phyloP scores from a whole-genome alignment of 1,284 basidiomycete species.

The Cryptococcus hybrid region DNA sequence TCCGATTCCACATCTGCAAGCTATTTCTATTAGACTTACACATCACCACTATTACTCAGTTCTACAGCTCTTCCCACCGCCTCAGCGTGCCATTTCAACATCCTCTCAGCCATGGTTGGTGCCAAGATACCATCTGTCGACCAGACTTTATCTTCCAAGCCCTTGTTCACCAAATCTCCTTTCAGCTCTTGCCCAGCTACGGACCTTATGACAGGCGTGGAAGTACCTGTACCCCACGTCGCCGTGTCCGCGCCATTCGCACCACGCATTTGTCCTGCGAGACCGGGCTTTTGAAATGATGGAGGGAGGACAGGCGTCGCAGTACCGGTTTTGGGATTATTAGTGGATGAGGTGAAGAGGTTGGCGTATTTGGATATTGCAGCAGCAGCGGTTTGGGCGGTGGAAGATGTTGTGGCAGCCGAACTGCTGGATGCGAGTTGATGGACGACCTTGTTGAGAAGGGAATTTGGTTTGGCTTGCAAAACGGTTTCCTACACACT shows the following conservation, averaged over 20 bases:
- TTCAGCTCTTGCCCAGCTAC: too few species aligned
- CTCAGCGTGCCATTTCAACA: conserved; percentile 96
- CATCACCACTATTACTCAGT: conserved; percentile 71
- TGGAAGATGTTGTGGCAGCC: conserved; percentile 58
- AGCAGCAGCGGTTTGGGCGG: conserved; percentile 60
- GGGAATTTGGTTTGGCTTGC: conserved; percentile 76
- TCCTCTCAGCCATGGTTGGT: conserved; percentile 75
- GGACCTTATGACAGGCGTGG: too few species aligned
- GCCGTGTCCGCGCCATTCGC: too few species aligned
- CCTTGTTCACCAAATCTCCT: conserved; percentile 21
- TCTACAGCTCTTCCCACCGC: conserved; percentile 89
- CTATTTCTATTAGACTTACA: too few species aligned
- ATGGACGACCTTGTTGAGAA: conserved; percentile 89
- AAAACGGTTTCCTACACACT: conserved; percentile 62
- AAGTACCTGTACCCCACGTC: too few species aligned
- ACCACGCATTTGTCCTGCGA: too few species aligned
- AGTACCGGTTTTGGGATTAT: too few species aligned
- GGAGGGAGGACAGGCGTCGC: conserved; percentile 1
- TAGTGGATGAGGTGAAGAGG: conserved; percentile 51
- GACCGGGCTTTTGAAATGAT: too few species aligned
- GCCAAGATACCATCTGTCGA: conserved; percentile 79
- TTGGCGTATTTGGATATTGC: conserved; percentile 68
- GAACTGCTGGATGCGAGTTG: conserved; percentile 75
- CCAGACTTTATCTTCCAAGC: conserved; percentile 63
- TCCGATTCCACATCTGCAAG: too few species aligned